A percentile compares a stretch with the other conserved stretches of the same genome.
Evolutionary conservation across 2,329 filamentous ascomycete genomes (phyloP).

Genomic region (Lachnum nothofagi): DNA sequence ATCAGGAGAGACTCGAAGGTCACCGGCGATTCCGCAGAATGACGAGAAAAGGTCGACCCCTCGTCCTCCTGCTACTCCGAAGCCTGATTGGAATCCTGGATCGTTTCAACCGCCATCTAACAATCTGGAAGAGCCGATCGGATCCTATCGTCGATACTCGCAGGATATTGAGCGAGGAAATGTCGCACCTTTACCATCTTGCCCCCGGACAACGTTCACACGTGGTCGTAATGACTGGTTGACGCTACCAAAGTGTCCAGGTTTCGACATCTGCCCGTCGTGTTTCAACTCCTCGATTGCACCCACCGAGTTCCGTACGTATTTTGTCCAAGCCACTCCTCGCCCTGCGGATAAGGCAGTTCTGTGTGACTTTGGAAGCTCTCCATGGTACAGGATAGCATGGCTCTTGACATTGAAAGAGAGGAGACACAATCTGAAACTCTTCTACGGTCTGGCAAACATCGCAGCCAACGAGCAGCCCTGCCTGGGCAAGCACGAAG

Average conservation of each 20-base stretch:
- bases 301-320: constrained; percentile 59
- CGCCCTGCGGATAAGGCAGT: constrained; percentile 54
- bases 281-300: constrained; percentile 70
- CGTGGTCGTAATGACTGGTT: constrained; percentile 73
- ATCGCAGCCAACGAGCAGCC: constrained; percentile 51
- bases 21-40: constrained; percentile 17
- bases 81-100: constrained; percentile 41
- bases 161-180: constrained; percentile 45
- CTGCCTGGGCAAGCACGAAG: constrained; percentile 54
- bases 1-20: constrained; percentile 16
- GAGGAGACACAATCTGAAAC: constrained; percentile 56
- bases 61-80: constrained; percentile 7
- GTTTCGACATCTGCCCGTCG: constrained; percentile 75
- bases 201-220: constrained; percentile 59
- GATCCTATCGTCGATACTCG: constrained; percentile 49
- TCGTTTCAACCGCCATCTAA: constrained; percentile 38
- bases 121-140: constrained; percentile 38
- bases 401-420: constrained; percentile 76
- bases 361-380: constrained; percentile 72
- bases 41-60: constrained; percentile 14
- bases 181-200: constrained; percentile 55
- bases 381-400: constrained; percentile 76
- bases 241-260: constrained; percentile 63
- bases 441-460: constrained; percentile 65
- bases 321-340: constrained; percentile 58